Evolutionary conservation across 331 rosid species (phyloP).

Genomic region (Dryas integrifolia): DNA sequence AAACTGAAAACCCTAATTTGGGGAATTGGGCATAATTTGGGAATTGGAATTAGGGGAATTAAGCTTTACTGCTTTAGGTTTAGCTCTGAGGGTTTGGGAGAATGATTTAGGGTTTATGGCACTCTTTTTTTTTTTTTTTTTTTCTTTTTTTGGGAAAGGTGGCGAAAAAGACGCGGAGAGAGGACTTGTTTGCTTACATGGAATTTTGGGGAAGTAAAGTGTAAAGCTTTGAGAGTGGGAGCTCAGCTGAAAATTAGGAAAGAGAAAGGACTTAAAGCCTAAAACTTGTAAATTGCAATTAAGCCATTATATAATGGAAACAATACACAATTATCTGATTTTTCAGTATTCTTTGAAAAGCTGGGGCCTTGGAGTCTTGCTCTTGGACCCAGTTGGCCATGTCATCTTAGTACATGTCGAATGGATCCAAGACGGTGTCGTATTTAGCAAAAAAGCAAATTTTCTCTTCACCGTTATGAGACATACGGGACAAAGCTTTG

Average conservation of each 20-base stretch:
- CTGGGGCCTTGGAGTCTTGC: neutral
- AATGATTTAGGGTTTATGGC: constrained; percentile 13
- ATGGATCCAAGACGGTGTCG: neutral
- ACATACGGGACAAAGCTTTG: too few species aligned
- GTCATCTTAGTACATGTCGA: neutral
- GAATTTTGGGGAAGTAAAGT: constrained; percentile 7
- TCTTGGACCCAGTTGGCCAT: neutral
- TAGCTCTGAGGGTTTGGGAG: constrained; percentile 6
- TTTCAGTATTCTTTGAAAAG: neutral
- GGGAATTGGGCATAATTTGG: constrained; percentile 25
- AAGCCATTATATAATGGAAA: neutral
- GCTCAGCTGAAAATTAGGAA: neutral
- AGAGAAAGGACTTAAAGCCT: neutral
- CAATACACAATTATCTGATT: neutral
- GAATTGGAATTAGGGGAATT: neutral
- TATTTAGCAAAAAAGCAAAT: neutral
- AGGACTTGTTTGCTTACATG: constrained; percentile 4
- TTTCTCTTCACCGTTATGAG: too few species aligned
- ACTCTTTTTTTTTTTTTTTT: constrained; percentile 10
- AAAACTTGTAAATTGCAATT: neutral
- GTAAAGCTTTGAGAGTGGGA: neutral
- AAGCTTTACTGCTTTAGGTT: constrained; percentile 12
- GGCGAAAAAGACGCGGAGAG: constrained; percentile 11
- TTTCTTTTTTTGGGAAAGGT: neutral
- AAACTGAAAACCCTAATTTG: constrained; percentile 11